phyloP scores from a whole-genome alignment of 176 grass and related monocot genomes.

The Coix lacrymajobi region DNA sequence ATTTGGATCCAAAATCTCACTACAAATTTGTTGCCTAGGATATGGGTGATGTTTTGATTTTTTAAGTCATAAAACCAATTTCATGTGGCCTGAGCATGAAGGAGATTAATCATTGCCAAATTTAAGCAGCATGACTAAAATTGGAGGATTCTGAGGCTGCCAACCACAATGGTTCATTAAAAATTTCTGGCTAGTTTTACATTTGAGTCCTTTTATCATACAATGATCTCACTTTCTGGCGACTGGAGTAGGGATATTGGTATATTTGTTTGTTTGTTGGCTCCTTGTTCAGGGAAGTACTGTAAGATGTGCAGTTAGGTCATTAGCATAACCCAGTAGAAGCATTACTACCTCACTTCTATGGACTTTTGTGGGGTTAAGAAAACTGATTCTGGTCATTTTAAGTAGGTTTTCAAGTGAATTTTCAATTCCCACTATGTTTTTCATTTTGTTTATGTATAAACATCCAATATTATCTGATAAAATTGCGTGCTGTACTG shows the following conservation, averaged over 20 bases:
- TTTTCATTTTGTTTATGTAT: background rate
- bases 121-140: background rate
- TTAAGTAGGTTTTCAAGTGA: background rate
- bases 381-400: background rate
- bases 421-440: background rate
- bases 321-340: background rate
- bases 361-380: background rate
- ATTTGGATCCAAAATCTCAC: background rate
- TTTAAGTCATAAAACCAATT: background rate
- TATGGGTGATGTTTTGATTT: background rate
- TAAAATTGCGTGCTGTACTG: background rate
- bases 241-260: background rate
- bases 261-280: background rate
- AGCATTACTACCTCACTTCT: background rate
- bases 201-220: background rate
- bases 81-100: background rate
- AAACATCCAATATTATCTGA: background rate
- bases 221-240: background rate
- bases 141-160: background rate
- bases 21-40: background rate
- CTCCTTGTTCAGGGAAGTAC: background rate
- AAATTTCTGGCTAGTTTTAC: background rate
- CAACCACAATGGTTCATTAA: background rate
- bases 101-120: background rate
- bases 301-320: background rate